These are phyloP conservation scores for Ceratorhiza oryzae-sativae DNA, from an alignment of 1,284 basidiomycete genomes.

Conservation along the genomic window DNA sequence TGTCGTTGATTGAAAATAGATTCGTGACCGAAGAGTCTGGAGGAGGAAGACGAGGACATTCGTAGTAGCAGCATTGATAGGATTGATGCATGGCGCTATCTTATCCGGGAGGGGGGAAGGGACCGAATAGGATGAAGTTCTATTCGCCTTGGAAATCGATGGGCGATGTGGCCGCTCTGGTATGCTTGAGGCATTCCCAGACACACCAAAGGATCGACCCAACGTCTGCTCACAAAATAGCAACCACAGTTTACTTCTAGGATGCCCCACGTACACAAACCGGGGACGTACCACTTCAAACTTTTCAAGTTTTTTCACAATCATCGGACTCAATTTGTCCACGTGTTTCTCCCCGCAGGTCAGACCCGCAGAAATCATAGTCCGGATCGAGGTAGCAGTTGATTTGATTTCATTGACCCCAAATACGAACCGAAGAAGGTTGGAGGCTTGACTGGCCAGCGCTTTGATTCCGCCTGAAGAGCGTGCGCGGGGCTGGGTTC, in stretches of 20 bases:
- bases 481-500: background rate
- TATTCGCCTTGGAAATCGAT: background rate
- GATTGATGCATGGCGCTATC: background rate
- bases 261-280: no score
- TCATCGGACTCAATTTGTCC: background rate
- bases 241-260: no score
- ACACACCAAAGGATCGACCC: background rate
- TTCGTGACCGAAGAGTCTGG: background rate
- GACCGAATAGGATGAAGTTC: background rate
- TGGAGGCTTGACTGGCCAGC: background rate
- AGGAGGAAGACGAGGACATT: background rate
- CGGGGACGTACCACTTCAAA: background rate
- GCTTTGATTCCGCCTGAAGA: background rate
- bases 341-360: slow-evolving; percentile 12
- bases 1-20: background rate
- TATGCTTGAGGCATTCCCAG: no score
- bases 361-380: background rate
- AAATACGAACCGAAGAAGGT: slow-evolving; percentile 3
- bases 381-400: background rate
- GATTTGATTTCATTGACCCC: background rate
- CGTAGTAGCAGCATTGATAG: background rate
- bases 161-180: background rate
- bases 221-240: background rate
- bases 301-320: background rate
- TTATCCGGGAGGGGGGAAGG: background rate